Base-by-base conservation (phyloP, 148 eudicot species). In the Rhododendron ovatum region DNA sequence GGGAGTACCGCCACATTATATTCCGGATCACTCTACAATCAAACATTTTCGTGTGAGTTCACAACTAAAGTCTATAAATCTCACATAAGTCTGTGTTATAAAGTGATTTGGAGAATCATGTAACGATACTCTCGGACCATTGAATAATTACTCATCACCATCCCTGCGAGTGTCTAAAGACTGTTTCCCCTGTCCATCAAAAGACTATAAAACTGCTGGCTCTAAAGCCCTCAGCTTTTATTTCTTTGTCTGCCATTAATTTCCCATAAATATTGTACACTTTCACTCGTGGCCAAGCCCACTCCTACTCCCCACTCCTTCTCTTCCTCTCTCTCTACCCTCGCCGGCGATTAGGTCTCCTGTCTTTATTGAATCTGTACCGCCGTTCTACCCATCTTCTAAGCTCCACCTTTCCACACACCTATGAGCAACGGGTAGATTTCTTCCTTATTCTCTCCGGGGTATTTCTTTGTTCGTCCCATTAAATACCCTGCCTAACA, bases 191-290 rank as follows among this genome's bases (percentile, higher is more conserved):
- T 85, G 65, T 65, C 85, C 89, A 67, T 89, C 86, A 87, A 86
- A 88, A 90, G 87, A 81, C 87, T 87, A 80, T 43, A 88, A 84
- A 88, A 90, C 83, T 48, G 47, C 76, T 87, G 83, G 81, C 86
- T 75, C 84, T 83, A 90, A 90, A 89, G 86, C 24, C 85, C 84
- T 61, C 78, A 74, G 89, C 92, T 92, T 94, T 93, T 86, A 91
- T 89, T 87, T 88, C 92, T 53, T 86, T 92, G 95, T 93, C 96
- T 92, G 94, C 96, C 94, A 92, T 92, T 88, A 85, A 87, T 41
- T 82, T 69, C 84, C 93, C 92, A 57, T 91, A 90, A 90, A 92
- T 92, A 90, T 86, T 71, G 50, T 47, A 51, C 86, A 13, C 87
- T 80, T 82, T 71, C 76, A 3, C 20, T 71, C 30, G 41, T 13